phyloP scores from a whole-genome alignment of 306 rosid species.

The Trifolium fragiferum region DNA sequence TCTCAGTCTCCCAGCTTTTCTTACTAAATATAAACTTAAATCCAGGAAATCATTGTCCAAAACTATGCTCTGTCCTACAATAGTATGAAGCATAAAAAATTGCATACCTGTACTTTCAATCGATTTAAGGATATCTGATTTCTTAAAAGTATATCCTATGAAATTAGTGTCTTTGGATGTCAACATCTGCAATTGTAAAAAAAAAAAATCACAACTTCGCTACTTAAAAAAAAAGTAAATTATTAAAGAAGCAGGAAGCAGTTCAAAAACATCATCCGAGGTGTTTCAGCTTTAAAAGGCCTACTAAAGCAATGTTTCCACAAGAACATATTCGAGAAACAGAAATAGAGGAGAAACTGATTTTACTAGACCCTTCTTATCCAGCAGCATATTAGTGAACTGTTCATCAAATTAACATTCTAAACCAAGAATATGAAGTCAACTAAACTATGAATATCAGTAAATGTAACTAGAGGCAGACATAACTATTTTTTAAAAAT shows the following conservation, averaged over 20 bases:
- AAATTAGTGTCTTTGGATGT: constrained; percentile 95
- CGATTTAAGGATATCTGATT: constrained; percentile 82
- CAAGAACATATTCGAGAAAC: constrained; percentile 18
- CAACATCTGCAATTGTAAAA: constrained; percentile 74
- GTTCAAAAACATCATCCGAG: constrained; percentile 15
- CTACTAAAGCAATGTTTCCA: constrained; percentile 18
- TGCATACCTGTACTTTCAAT: constrained; percentile 81
- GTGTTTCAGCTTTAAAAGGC: constrained; percentile 9
- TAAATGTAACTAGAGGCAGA: constrained; percentile 20
- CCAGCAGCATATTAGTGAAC: constrained; percentile 6
- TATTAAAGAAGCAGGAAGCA: constrained; percentile 12
- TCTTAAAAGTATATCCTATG: constrained; percentile 92
- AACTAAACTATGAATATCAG: constrained; percentile 7
- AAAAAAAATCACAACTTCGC: constrained; percentile 5
- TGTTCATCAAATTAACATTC: constrained; percentile 8
- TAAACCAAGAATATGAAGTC: constrained; percentile 12
- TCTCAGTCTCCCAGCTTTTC: constrained; percentile 22
- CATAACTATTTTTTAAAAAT: background rate
- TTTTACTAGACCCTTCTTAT: background rate
- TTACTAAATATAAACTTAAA: constrained; percentile 1
- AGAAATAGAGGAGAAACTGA: constrained; percentile 21
- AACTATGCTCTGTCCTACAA: constrained; percentile 2
- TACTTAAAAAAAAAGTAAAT: constrained; percentile 1
- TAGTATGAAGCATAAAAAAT: constrained; percentile 29
- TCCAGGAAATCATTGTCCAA: constrained; percentile 24